phyloP scores from a whole-genome alignment of 768 basidiomycete genomes.

The Steccherinum ochraceum region DNA sequence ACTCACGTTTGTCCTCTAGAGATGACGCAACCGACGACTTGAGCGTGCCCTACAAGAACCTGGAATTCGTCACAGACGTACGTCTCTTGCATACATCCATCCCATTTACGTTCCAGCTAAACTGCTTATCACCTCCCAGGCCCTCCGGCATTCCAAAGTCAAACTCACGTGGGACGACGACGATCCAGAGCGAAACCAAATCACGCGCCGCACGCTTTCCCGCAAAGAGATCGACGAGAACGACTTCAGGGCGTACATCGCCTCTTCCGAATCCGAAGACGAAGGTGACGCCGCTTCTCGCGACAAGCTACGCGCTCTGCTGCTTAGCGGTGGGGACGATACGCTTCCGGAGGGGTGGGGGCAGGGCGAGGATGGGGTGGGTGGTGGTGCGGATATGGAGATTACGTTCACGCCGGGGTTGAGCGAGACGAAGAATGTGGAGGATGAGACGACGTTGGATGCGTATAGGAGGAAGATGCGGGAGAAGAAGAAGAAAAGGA shows the following conservation, averaged over 20 bases:
- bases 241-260: slow-evolving; percentile 64
- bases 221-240: slow-evolving; percentile 86
- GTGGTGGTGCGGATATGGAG: slow-evolving; percentile 71
- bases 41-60: slow-evolving; percentile 53
- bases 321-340: slow-evolving; percentile 62
- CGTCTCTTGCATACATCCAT: slow-evolving; percentile 23
- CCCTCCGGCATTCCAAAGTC: slow-evolving; percentile 95
- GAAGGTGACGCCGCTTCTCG: slow-evolving; percentile 55
- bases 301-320: slow-evolving; percentile 69
- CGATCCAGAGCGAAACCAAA: slow-evolving; percentile 76
- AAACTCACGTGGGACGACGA: slow-evolving; percentile 99
- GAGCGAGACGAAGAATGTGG: slow-evolving; percentile 40
- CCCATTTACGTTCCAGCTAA: background rate
- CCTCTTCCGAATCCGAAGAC: slow-evolving; percentile 56
- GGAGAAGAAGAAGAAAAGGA: slow-evolving; percentile 81
- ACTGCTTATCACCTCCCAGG: slow-evolving; percentile 47
- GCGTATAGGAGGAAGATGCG: slow-evolving; percentile 84
- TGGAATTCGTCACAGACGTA: slow-evolving; percentile 93
- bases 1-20: too few species aligned
- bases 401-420: slow-evolving; percentile 92
- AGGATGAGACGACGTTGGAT: slow-evolving; percentile 84
- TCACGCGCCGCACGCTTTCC: slow-evolving; percentile 74
- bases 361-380: slow-evolving; percentile 32
- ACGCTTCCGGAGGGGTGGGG: slow-evolving; percentile 83
- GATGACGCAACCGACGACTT: slow-evolving; percentile 77